Evolutionary conservation across 495 filamentous ascomycete species (phyloP), one percentile per base, ranked within the genome.

Genomic region (Podospora tetraspora): DNA sequence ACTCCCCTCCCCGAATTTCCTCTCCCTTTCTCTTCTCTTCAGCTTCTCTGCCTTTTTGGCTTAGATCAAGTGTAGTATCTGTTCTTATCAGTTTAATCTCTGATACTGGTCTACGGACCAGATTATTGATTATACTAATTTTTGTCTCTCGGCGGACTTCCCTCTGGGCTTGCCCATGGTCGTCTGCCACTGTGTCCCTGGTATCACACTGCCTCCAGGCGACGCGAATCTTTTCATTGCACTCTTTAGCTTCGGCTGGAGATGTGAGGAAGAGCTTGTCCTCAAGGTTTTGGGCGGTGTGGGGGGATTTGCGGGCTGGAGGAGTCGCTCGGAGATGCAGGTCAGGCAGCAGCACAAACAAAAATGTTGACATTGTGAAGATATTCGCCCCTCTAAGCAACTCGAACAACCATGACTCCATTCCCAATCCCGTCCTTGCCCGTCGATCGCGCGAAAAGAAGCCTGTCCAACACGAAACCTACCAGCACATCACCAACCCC

Each of bases 1-100:
- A 25, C 11, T 30, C 1, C 32, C 19, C 69, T 62, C 68, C 70
- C 56, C 32, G 1, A 0, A 57, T 71, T 75, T 68, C 12, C 65
- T 70, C 73, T 22, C 73, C 59, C 72, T 72, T 70, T 67, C 25
- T 61, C 57, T 77, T 68, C 71, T 79, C 78, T 71, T 76, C 68
- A 80, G 77, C 79, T 81, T 78, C 79, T 77, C 79, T 83, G 81
- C 85, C 86, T 86, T 86, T 86, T 86, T 88, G 87, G 87, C 87
- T 89, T 88, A 93, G 91, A 93, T 94, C 91, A 93, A 92, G 91
- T 93, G 90, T 94, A 93, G 91, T 93, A 95, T 94, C 91, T 94
- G 91, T 94, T 94, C 91, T 94, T 92, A 92, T 92, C 89, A 93
- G 90, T 92, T 91, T 92, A 92, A 92, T 85, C 81, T 84, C 84